Conservation (phyloP, 2,329 filamentous ascomycete species). For the Ascomycota sp. region DNA sequence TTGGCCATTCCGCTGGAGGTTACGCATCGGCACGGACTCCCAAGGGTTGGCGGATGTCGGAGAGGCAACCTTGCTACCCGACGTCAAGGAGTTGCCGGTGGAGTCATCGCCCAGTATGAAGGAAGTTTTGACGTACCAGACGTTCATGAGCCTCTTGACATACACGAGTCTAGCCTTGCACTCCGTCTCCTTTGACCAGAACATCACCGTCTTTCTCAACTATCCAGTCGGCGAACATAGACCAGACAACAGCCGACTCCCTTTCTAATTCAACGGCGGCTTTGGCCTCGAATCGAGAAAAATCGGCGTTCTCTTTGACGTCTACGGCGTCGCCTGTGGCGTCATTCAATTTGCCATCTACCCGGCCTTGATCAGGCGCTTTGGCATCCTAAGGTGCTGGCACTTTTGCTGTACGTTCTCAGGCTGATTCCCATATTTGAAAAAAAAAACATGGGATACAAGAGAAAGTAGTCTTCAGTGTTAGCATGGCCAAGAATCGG, state of each 20-base stretch:
- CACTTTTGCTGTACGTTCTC: slow-evolving; percentile 32
- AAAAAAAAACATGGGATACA: too few species aligned
- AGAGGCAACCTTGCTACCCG: slow-evolving; percentile 34
- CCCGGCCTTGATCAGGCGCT: slow-evolving; percentile 50
- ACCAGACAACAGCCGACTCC: slow-evolving; percentile 38
- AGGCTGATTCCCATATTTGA: too few species aligned
- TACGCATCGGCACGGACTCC: slow-evolving; percentile 8
- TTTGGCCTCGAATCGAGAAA: slow-evolving; percentile 53
- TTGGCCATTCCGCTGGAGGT: slow-evolving; percentile 12
- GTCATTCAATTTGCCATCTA: slow-evolving; percentile 75
- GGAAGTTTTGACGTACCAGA: slow-evolving; percentile 56
- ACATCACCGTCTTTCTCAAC: slow-evolving; percentile 76
- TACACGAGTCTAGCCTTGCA: slow-evolving; percentile 73
- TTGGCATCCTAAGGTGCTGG: slow-evolving; percentile 56
- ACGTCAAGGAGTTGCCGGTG: slow-evolving; percentile 14
- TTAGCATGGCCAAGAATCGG: too few species aligned
- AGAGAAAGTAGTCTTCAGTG: too few species aligned
- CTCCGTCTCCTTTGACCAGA: slow-evolving; percentile 67
- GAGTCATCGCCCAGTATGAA: slow-evolving; percentile 19
- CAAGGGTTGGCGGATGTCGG: slow-evolving; percentile 28
- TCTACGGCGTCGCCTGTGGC: slow-evolving; percentile 63
- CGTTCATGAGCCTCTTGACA: slow-evolving; percentile 50
- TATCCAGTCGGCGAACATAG: slow-evolving; percentile 41
- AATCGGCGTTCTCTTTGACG: slow-evolving; percentile 71
- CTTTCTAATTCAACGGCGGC: slow-evolving; percentile 66